Evolutionary conservation across 1,139 yeast genomes (phyloP).

Genomic region (Maudiozyma humilis): DNA sequence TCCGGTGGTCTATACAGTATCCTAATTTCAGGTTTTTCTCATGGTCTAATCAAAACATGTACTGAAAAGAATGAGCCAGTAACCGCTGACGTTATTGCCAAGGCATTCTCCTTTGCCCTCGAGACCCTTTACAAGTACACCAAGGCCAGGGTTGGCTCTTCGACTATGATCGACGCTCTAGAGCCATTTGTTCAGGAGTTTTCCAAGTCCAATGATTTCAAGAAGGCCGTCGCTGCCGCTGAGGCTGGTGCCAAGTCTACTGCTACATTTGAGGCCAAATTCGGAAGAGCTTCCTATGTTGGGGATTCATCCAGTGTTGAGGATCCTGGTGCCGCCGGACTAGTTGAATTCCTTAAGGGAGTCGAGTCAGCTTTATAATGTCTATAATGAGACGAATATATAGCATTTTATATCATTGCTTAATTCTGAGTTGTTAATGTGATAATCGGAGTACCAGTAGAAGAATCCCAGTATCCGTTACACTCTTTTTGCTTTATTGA

Average conservation of each 20-base stretch:
- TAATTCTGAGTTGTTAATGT: too few relatives aligned
- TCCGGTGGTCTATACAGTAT: constrained; percentile 91
- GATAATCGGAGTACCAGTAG: too few relatives aligned
- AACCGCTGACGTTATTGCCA: constrained; percentile 34
- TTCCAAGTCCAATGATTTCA: constrained; percentile 41
- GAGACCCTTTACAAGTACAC: constrained; percentile 70
- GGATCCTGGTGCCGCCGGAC: constrained; percentile 90
- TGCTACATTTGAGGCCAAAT: constrained; percentile 66
- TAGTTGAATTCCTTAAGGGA: constrained; percentile 61
- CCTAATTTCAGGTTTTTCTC: constrained; percentile 59
- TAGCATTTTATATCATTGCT: too few relatives aligned
- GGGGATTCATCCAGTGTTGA: constrained; percentile 57
- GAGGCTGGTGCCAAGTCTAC: constrained; percentile 69
- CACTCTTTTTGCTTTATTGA: too few relatives aligned
- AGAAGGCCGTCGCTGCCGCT: constrained; percentile 60
- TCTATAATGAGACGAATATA: too few relatives aligned
- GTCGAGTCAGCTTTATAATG: constrained; percentile 18
- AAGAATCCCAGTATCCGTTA: too few relatives aligned
- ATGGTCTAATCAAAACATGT: constrained; percentile 36
- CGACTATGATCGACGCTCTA: constrained; percentile 80
- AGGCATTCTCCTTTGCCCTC: constrained; percentile 45
- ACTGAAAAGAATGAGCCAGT: constrained; percentile 31
- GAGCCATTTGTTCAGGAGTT: constrained; percentile 76
- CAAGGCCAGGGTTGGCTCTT: constrained; percentile 80
- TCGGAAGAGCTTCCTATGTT: constrained; percentile 91